phyloP scores from a whole-genome alignment of 2,329 filamentous ascomycete genomes.

The Microdochium nivale region DNA sequence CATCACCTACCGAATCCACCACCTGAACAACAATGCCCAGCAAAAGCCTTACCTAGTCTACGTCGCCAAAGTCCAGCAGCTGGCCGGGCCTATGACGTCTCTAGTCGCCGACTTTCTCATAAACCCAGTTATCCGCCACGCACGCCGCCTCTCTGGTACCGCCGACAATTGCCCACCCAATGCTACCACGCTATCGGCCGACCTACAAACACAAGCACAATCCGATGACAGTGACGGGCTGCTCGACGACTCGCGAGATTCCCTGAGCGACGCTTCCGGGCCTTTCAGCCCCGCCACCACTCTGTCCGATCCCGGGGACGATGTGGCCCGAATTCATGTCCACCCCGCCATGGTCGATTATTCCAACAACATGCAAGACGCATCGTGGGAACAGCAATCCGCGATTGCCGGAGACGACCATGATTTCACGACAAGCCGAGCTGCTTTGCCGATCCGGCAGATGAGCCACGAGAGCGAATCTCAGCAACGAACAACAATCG shows the following conservation, averaged over 20 bases:
- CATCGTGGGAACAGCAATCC: not conserved
- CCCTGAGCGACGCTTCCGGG: not conserved
- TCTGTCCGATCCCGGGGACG: not conserved
- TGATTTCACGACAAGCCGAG: not conserved
- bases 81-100: conserved; percentile 41
- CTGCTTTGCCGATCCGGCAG: not conserved
- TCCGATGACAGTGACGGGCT: not conserved
- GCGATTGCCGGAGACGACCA: not conserved
- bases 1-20: not conserved
- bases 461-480: not conserved
- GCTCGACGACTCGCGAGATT: not conserved
- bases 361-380: not conserved
- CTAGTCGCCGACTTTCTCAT: conserved; percentile 58
- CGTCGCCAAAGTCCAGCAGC: conserved; percentile 2
- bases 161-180: conserved; percentile 22
- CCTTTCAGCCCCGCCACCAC: not conserved
- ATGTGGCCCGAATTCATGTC: not conserved
- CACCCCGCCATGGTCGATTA: not conserved
- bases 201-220: conserved; percentile 5
- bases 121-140: conserved; percentile 58
- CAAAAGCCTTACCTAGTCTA: conserved; percentile 9
- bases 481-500: not conserved
- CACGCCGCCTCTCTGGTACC: conserved; percentile 48
- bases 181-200: conserved; percentile 22
- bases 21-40: not conserved